Base-by-base conservation (phyloP, 257 asterid genomes). In the Avicennia marina region DNA sequence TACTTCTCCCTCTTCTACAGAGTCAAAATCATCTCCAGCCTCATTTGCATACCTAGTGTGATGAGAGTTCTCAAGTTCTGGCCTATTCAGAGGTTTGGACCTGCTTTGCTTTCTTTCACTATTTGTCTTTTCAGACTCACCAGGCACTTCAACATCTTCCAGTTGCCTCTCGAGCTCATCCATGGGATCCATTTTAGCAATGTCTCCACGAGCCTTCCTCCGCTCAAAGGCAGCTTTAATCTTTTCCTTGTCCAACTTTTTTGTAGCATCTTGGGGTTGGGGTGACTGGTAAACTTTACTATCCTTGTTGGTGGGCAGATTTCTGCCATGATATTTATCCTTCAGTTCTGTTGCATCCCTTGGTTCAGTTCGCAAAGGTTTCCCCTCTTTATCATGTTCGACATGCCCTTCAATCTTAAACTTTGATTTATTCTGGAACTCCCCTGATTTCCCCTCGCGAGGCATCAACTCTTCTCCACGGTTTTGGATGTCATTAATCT, bases 1-100 rank as follows among this genome's bases (percentile, higher is more conserved):
- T 7, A 83, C 64, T 73, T 86, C 95, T 21, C 95, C 95, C 71
- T 86, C 95, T 73, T 86, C 95, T 2, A 79, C 90, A 1, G 66
- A 49, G 38, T 76, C 82, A 34, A 60, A 69, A 42, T 80, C 86
- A 54, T 66, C 75, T 61, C 64, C 71, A 16, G 61, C 46, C 41
- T 57, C 82, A 20, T 62, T 69, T 11, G 58, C 72, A n/a, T 53
- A 62, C 61, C 60, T 70, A 44, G 33, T 5, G 18, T 47, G 68
- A 31, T 56, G 55, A 8, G 56, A 17, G 54, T 40, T 70, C 16
- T 75, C 80, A 36, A 60, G 75, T 47, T 74, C 83, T 16, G 67
- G 39, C 73, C 67, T 65, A 74, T 55, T 58, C 45, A 77, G 65
- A 52, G 73, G 52, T 62, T 81, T 81, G 20, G 79, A 71, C 81